Base-by-base conservation (phyloP, 1,284 basidiomycete species). In the Cryptococcus jaspeensis region DNA sequence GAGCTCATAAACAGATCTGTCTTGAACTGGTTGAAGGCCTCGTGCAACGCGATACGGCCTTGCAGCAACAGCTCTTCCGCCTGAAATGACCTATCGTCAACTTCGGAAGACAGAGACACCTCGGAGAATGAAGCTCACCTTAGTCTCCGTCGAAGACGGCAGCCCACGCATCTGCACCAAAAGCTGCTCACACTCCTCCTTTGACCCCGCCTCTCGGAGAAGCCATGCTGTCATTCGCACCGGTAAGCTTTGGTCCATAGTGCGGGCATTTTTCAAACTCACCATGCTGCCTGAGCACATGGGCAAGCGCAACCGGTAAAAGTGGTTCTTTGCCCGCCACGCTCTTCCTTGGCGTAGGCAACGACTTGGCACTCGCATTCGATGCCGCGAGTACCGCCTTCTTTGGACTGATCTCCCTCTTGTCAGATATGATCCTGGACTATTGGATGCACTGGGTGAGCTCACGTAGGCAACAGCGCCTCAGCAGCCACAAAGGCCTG, bases 1-100 rank as follows among this genome's bases (percentile, higher is more conserved):
- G 90, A 92, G 67, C 86, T 91, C 61, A 94, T 80, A 75, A 91
- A 90, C 79, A 94, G 87, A 68, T 94, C 90, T 0, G 85, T 82
- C 48, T 84, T 84, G 79, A 92, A 91, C 23, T 84, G 85, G 48
- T 83, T 82, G 66, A 90, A 87, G 0, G 88, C 88, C 28, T 86
- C 83, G 56, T 89, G 84, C 38, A 94, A 76, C 0, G 85, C 85
- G 15, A 93, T 78, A 59, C 84, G 87, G 0, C 87, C 91, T 66
- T 88, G 81, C 0, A 92, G 76, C 3, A 84, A 81, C 61, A 84
- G 83, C 64, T 88, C 85, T 69, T 90, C 87, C 6, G 86, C 84
- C 87, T 90, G 58, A 13, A 15, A 25, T 23, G 25, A 53, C 35
- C 62, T 22, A n/a, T 11, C 16, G 32, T 53, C 32, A 39, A 3